Percentiles rank a stretch among this genome's conserved stretches.
Conservation (phyloP, 2,329 filamentous ascomycete genomes). For the Lachnellula arida region DNA sequence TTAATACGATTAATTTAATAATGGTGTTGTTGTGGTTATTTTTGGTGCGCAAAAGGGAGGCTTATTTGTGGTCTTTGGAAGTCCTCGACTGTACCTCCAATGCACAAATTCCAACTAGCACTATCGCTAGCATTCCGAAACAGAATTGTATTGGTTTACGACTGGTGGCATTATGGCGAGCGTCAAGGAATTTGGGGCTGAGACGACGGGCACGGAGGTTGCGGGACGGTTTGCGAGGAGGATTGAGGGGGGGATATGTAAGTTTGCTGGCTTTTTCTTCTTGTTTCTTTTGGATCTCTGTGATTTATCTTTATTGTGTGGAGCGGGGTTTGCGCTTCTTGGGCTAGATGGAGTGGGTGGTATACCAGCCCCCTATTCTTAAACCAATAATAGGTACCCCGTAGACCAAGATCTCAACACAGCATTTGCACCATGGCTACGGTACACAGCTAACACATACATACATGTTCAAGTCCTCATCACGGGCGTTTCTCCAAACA, state of each 20-base stretch:
- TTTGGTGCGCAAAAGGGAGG: too few relatives aligned
- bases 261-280: slow-evolving; percentile 8
- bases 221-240: slow-evolving; percentile 25
- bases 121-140: background rate
- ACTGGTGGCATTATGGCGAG: slow-evolving; percentile 24
- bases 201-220: slow-evolving; percentile 34
- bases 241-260: slow-evolving; percentile 30
- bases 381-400: too few relatives aligned
- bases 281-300: background rate
- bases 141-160: background rate
- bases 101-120: background rate
- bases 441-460: background rate
- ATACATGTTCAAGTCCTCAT: slow-evolving; percentile 17
- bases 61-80: too few relatives aligned
- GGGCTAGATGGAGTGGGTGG: background rate
- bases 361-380: background rate
- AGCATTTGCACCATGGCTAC: too few relatives aligned
- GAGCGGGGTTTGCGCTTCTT: background rate
- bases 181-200: slow-evolving; percentile 33
- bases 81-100: too few relatives aligned
- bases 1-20: too few relatives aligned
- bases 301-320: background rate
- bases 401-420: background rate
- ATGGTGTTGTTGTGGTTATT: too few relatives aligned
- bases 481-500: slow-evolving; percentile 20